These are phyloP conservation scores for Amauroascus verrucosus DNA, from an alignment of 2,329 filamentous ascomycete species.

Conservation along the genomic window DNA sequence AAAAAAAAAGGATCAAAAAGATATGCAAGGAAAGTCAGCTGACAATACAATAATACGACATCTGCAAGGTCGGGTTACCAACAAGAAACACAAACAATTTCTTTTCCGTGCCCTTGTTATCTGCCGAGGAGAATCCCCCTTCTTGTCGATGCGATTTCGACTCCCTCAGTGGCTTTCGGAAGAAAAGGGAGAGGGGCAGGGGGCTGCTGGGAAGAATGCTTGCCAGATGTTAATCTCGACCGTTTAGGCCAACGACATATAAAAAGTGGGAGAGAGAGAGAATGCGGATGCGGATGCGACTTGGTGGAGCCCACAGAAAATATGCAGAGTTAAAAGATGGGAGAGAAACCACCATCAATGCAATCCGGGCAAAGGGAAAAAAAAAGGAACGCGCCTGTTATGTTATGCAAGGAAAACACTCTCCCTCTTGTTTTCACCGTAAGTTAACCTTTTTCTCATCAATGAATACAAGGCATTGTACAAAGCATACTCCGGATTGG, in stretches of 20 bases:
- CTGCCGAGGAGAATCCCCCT: not conserved
- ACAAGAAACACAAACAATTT: conserved; percentile 6
- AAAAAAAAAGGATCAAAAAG: conserved; percentile 2
- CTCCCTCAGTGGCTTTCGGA: not conserved
- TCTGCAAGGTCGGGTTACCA: conserved; percentile 10
- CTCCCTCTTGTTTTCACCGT: not conserved
- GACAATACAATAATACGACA: conserved; percentile 13
- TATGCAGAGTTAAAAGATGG: conserved; percentile 9
- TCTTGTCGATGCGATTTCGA: not conserved
- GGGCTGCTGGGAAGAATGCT: conserved; percentile 2
- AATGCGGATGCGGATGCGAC: conserved; percentile 3
- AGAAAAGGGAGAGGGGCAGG: not conserved
- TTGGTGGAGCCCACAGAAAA: conserved; percentile 10
- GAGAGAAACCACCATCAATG: conserved; percentile 1
- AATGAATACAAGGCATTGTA: not conserved
- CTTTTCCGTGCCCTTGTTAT: not conserved
- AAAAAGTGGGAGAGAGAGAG: conserved; percentile 2
- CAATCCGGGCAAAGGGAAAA: not conserved
- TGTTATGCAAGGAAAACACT: not conserved
- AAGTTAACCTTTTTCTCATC: conserved; percentile 1
- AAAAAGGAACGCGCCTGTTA: conserved; percentile 2
- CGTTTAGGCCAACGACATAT: conserved; percentile 1
- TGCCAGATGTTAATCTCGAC: conserved; percentile 11
- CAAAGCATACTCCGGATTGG: not conserved
- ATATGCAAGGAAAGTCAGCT: conserved; percentile 13